Evolutionary conservation across 2,329 filamentous ascomycete genomes (phyloP).

Genomic region (Zasmidium citrigriseum): DNA sequence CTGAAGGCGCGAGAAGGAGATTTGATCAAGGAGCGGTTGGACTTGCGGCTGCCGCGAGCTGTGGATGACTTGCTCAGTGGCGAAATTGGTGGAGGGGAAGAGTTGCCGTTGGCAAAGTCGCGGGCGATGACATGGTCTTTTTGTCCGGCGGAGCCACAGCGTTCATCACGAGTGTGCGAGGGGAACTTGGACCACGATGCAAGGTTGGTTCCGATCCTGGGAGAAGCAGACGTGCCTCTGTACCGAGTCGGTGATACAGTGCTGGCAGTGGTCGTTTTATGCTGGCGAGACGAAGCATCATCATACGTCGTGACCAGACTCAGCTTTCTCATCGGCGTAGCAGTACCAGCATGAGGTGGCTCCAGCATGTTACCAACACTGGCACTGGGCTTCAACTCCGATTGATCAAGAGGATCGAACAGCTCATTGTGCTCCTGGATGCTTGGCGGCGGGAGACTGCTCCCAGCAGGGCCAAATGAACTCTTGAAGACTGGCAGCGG

Average conservation of each 20-base stretch:
- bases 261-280: background rate
- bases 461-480: background rate
- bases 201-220: conserved; percentile 28
- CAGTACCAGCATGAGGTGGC: background rate
- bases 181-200: conserved; percentile 49
- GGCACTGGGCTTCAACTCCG: background rate
- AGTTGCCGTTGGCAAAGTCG: conserved; percentile 15
- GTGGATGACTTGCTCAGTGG: conserved; percentile 13
- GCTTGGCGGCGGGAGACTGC: background rate
- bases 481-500: conserved; percentile 19
- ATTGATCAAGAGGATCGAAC: background rate
- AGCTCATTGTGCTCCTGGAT: background rate
- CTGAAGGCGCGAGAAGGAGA: conserved; percentile 45
- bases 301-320: background rate
- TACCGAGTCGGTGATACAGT: background rate
- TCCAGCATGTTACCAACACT: background rate
- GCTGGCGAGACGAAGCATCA: conserved; percentile 5
- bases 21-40: conserved; percentile 24
- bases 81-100: background rate
- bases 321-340: background rate
- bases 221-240: background rate
- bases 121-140: conserved; percentile 38
- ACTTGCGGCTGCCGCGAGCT: conserved; percentile 6
- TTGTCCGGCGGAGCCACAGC: conserved; percentile 42
- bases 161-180: conserved; percentile 45